Evolutionary conservation across 371 early-diverging fungal genomes (phyloP).

Genomic region (Mortierella sp.): DNA sequence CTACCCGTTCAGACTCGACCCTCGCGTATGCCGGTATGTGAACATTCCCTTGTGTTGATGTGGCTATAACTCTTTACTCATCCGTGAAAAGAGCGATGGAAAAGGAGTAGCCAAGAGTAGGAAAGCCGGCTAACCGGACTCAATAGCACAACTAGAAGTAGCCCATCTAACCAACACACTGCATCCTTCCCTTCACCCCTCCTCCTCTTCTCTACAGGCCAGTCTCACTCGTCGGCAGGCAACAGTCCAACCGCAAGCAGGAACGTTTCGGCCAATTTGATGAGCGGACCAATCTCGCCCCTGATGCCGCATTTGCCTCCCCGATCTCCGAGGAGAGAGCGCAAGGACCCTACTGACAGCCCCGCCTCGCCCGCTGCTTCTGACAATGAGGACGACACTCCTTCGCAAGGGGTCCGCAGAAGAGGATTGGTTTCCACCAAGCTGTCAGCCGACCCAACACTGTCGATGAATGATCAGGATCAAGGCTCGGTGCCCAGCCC

Average conservation of each 20-base stretch:
- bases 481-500: slow-evolving; percentile 10
- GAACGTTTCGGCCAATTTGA: slow-evolving; percentile 34
- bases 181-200: not conserved
- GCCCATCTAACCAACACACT: not conserved
- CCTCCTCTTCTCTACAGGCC: not conserved
- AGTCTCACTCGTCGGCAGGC: not conserved
- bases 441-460: slow-evolving; percentile 6
- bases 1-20: slow-evolving; percentile 12
- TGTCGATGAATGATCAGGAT: slow-evolving; percentile 24
- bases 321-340: slow-evolving; percentile 54
- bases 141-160: not conserved
- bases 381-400: slow-evolving; percentile 51
- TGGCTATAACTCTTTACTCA: too few species aligned
- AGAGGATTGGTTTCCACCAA: slow-evolving; percentile 18
- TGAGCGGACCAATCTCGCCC: slow-evolving; percentile 21
- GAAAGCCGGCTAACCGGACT: too few species aligned
- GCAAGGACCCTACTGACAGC: slow-evolving; percentile 30
- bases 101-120: too few species aligned
- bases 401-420: not conserved
- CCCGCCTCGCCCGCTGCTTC: slow-evolving; percentile 36
- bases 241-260: slow-evolving; percentile 10
- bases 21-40: not conserved
- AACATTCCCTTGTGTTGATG: too few species aligned
- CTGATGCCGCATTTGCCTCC: slow-evolving; percentile 45
- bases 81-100: not conserved